Evolutionary conservation across 2,329 filamentous ascomycete species (phyloP), one percentile per base, ranked within the genome.

Genomic region (Fusarium sp.): DNA sequence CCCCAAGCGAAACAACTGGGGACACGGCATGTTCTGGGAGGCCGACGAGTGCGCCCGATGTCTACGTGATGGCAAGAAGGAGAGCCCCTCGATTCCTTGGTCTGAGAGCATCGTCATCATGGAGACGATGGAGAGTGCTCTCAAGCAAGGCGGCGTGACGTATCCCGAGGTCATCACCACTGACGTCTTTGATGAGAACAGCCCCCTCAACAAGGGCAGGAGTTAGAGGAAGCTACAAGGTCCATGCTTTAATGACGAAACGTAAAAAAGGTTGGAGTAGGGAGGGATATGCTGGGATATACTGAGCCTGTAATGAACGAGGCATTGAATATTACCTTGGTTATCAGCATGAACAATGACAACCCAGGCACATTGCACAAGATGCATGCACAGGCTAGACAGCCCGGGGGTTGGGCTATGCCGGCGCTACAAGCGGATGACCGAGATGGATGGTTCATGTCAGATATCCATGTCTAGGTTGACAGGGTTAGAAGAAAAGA

Each of bases 21-120:
- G 94, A 12, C 92, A 94, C 73, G 94, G 94, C 58, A 96, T 97
- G 93, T 96, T 94, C 84, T 96, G 92, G 92, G 93, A 95, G 81
- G 94, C 94, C 1, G 93, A 95, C 80, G 93, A 94, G 85, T 92
- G 90, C 73, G 93, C 92, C 31, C 87, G 91, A 53, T 94, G 92
- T 74, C 79, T 97, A 66, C 87, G 92, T 49, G 94, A 96, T 80
- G 93, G 94, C 24, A 91, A 90, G 83, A 88, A 92, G 78, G 92
- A 97, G 85, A 94, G 94, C 80, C 87, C 88, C 56, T 88, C 87
- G 14, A 84, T 96, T 82, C 90, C 92, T 22, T 89, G 90, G 85
- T 87, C 90, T 53, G 95, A 98, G 87, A 96, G 92, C 79, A 86
- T 97, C 63, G 87, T 91, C 57, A 94, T 98, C 72, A 97, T 98